Percentiles rank a stretch among this genome's conserved stretches.
Conservation (phyloP, 2,329 filamentous ascomycete species). For the Chalaropsis ovoidea region DNA sequence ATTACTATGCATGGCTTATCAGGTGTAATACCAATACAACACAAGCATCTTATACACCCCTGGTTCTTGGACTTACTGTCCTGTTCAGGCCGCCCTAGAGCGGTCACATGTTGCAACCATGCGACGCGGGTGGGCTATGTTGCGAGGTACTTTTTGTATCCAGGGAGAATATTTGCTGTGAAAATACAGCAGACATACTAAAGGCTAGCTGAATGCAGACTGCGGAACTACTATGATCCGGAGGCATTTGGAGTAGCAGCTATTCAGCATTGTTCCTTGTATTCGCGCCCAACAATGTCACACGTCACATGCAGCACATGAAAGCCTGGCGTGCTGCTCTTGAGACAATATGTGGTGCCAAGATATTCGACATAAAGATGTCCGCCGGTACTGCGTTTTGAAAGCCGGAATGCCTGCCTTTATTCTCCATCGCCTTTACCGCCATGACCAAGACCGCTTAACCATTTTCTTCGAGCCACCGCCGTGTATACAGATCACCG, state of each 20-base stretch:
- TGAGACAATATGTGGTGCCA: neutral
- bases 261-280: neutral
- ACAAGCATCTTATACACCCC: neutral
- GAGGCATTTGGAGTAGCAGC: neutral
- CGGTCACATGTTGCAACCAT: neutral
- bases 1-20: neutral
- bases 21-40: neutral
- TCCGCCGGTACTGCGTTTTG: too few species aligned
- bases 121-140: neutral
- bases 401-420: too few species aligned
- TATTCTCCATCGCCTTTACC: too few species aligned
- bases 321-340: neutral
- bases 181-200: neutral
- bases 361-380: neutral
- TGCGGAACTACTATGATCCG: neutral
- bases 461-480: neutral
- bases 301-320: neutral
- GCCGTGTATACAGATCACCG: neutral
- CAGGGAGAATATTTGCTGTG: too few species aligned
- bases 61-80: neutral
- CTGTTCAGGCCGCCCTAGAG: neutral
- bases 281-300: neutral
- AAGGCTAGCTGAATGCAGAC: neutral
- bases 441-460: too few species aligned
- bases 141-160: neutral